Percentiles rank a stretch among this genome's conserved stretches.
These are phyloP conservation scores for Claviceps paspali DNA, from an alignment of 2,329 filamentous ascomycete species.

Conservation along the genomic window DNA sequence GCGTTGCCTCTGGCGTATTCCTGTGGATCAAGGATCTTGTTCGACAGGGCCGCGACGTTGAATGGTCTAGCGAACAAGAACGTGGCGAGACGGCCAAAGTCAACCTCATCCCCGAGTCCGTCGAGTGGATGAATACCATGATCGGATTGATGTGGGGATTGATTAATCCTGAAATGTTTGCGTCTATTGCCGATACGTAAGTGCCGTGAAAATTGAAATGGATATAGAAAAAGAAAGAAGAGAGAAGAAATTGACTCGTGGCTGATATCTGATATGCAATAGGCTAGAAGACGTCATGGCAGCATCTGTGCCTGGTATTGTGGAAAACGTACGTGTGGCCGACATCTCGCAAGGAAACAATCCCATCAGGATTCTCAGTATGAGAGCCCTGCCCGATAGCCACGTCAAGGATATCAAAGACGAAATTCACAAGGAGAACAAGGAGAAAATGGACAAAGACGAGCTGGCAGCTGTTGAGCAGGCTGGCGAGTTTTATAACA, in stretches of 20 bases:
- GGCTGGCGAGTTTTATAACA: constrained; percentile 82
- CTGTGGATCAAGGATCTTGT: constrained; percentile 84
- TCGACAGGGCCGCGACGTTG: constrained; percentile 62
- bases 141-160: constrained; percentile 76
- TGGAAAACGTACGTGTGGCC: constrained; percentile 88
- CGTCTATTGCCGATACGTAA: constrained; percentile 70
- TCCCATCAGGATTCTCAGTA: constrained; percentile 72
- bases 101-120: constrained; percentile 83
- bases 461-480: constrained; percentile 81
- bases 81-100: constrained; percentile 73
- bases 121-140: constrained; percentile 91
- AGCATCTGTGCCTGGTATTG: constrained; percentile 75
- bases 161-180: constrained; percentile 90
- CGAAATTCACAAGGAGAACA: constrained; percentile 62
- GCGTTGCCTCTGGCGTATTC: constrained; percentile 63
- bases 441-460: constrained; percentile 69
- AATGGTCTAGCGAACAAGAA: constrained; percentile 79
- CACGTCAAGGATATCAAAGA: constrained; percentile 73
- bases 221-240: neutral
- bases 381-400: constrained; percentile 65
- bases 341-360: constrained; percentile 92
- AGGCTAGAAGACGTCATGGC: constrained; percentile 72
- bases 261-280: neutral
- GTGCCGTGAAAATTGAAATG: constrained; percentile 6
- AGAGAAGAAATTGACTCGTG: neutral